A percentile compares a stretch with the other conserved stretches of the same genome.
phyloP scores from a whole-genome alignment of 1,284 basidiomycete species.

The Papiliotrema laurentii region DNA sequence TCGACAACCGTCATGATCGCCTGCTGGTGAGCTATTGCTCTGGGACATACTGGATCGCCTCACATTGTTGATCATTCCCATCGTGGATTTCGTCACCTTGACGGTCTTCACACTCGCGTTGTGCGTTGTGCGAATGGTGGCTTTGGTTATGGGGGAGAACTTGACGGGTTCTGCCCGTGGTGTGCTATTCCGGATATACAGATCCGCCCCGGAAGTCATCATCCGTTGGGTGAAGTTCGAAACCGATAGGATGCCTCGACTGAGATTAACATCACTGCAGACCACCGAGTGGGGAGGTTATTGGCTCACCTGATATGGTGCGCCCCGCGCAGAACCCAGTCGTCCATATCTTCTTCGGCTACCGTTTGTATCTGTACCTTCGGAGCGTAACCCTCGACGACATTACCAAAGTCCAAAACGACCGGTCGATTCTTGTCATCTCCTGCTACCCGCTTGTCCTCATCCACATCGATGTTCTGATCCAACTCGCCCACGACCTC shows the following conservation, averaged over 20 bases:
- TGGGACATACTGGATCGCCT: constrained; percentile 46
- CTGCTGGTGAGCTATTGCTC: constrained; percentile 10
- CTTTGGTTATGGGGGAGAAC: constrained; percentile 60
- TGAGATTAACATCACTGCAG: constrained; percentile 40
- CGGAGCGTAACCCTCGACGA: constrained; percentile 46
- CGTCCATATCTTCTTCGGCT: constrained; percentile 58
- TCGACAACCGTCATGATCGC: constrained; percentile 33
- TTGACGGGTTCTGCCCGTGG: constrained; percentile 56
- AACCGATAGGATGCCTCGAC: constrained; percentile 64
- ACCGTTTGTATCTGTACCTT: constrained; percentile 55
- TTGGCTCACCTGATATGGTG: constrained; percentile 59
- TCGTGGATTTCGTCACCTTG: constrained; percentile 61
- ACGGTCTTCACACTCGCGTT: constrained; percentile 63
- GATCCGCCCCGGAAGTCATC: constrained; percentile 60
- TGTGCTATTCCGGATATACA: constrained; percentile 59
- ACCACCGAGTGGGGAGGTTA: too few relatives aligned
- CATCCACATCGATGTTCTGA: constrained; percentile 56
- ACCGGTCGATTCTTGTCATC: constrained; percentile 60
- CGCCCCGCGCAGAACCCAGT: constrained; percentile 68
- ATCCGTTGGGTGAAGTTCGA: constrained; percentile 62
- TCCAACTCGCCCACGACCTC: constrained; percentile 70
- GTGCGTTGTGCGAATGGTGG: constrained; percentile 59
- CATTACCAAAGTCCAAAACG: constrained; percentile 63
- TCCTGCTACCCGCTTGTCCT: constrained; percentile 54
- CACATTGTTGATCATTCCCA: constrained; percentile 60